Conservation (phyloP, 1,284 basidiomycete genomes). For the Golubevia sp. region DNA sequence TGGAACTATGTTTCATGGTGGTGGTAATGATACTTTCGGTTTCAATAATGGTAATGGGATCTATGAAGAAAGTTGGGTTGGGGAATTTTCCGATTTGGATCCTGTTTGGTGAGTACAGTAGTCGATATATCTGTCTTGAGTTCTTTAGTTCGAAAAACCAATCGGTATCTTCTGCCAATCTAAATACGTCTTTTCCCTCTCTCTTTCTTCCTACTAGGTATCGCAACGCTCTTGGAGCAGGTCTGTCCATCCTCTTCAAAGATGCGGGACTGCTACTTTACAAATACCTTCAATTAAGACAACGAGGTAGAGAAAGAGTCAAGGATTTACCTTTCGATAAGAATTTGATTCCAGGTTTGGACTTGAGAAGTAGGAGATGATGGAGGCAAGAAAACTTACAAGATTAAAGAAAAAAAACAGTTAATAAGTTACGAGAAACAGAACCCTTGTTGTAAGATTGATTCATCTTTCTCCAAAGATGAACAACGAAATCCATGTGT, state of each 20-base stretch:
- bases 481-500: no score
- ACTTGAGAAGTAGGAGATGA: slow-evolving; percentile 7
- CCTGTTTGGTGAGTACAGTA: slow-evolving; percentile 41
- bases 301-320: slow-evolving; percentile 25
- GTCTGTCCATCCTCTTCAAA: slow-evolving; percentile 39
- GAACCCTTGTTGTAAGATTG: no score
- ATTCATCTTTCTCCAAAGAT: no score
- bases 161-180: no score
- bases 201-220: no score
- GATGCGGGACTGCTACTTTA: slow-evolving; percentile 34
- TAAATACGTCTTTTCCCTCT: no score
- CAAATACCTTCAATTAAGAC: slow-evolving; percentile 30
- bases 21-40: not conserved
- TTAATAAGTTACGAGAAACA: no score
- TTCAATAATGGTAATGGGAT: not conserved
- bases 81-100: slow-evolving; percentile 37
- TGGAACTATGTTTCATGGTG: not conserved
- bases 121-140: no score
- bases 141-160: no score
- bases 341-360: slow-evolving; percentile 26
- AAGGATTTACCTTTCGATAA: slow-evolving; percentile 41
- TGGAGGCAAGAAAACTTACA: no score
- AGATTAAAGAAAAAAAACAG: no score
- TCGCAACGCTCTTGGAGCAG: slow-evolving; percentile 42
- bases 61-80: not conserved